Evolutionary conservation across 2,329 filamentous ascomycete species (phyloP).

Genomic region (Paecilomyces niveus): DNA sequence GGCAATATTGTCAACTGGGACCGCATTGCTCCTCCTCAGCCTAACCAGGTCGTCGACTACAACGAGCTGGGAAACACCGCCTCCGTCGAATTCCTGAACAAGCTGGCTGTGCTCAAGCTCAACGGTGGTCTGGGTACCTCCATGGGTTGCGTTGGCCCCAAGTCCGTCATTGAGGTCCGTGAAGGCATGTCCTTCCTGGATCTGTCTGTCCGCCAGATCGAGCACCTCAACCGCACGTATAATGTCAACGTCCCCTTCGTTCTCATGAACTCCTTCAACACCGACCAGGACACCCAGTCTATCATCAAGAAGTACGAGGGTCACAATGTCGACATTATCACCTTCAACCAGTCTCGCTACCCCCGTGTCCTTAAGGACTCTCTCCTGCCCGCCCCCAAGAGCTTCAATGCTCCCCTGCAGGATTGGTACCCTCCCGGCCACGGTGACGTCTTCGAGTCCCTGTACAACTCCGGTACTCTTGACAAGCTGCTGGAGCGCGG

Average conservation of each 20-base stretch:
- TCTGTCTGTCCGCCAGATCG: constrained; percentile 95
- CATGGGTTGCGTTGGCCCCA: constrained; percentile 98
- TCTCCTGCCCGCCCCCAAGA: constrained; percentile 89
- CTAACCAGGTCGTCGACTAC: constrained; percentile 92
- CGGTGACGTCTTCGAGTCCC: constrained; percentile 98
- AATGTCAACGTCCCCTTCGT: constrained; percentile 95
- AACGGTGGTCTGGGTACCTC: constrained; percentile 99
- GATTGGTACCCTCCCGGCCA: constrained; percentile 99
- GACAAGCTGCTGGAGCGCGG: constrained; percentile 93
- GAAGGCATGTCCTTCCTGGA: constrained; percentile 99
- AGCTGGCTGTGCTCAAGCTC: constrained; percentile 96
- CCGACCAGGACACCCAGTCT: constrained; percentile 91
- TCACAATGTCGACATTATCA: constrained; percentile 98
- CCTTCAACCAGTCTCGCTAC: constrained; percentile 99
- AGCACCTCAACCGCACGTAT: constrained; percentile 98
- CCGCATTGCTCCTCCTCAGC: constrained; percentile 86
- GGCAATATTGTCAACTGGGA: constrained; percentile 95
- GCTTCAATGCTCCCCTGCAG: constrained; percentile 74
- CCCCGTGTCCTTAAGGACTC: constrained; percentile 98
- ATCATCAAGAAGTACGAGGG: constrained; percentile 99
- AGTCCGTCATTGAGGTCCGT: constrained; percentile 98
- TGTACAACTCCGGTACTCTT: constrained; percentile 98
- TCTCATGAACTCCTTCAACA: constrained; percentile 99
- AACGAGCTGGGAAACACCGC: constrained; percentile 81
- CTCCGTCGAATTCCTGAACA: constrained; percentile 89